Evolutionary conservation across 2,329 filamentous ascomycete genomes (phyloP).

Genomic region (Paraconiothyrium sp.): DNA sequence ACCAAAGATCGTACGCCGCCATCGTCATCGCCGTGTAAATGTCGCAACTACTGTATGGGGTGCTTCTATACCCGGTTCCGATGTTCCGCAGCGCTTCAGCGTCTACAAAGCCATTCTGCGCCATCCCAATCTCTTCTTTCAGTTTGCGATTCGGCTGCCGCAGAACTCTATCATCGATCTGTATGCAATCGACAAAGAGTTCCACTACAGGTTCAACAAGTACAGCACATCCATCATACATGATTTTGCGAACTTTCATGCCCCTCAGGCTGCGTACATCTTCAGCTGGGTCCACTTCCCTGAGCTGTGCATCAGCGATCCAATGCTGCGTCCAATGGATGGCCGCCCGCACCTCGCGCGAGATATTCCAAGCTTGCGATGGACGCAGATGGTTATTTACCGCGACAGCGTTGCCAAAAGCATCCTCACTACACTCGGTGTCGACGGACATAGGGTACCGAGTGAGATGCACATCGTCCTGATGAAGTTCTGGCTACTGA

Average conservation of each 20-base stretch:
- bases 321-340: conserved; percentile 59
- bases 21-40: conserved; percentile 34
- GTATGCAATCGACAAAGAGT: conserved; percentile 52
- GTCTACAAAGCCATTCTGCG: conserved; percentile 47
- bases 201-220: conserved; percentile 55
- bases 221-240: conserved; percentile 66
- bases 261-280: conserved; percentile 64
- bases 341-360: conserved; percentile 39
- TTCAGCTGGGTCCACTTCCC: conserved; percentile 71
- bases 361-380: conserved; percentile 70
- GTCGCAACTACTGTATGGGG: conserved; percentile 34
- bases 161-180: conserved; percentile 38
- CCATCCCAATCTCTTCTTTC: conserved; percentile 49
- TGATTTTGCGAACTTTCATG: conserved; percentile 63
- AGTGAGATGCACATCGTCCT: conserved; percentile 62
- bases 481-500: conserved; percentile 75
- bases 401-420: conserved; percentile 59
- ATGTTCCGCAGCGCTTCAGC: conserved; percentile 34
- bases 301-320: conserved; percentile 68
- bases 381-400: conserved; percentile 71
- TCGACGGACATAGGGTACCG: conserved; percentile 62
- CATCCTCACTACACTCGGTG: conserved; percentile 67
- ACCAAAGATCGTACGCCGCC: conserved; percentile 33
- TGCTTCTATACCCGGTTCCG: conserved; percentile 13
- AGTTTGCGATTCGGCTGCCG: conserved; percentile 39